Percentiles rank a stretch among this genome's conserved stretches.
These are phyloP conservation scores for Cruciata laevipes DNA, from an alignment of 257 asterid species.

Conservation along the genomic window DNA sequence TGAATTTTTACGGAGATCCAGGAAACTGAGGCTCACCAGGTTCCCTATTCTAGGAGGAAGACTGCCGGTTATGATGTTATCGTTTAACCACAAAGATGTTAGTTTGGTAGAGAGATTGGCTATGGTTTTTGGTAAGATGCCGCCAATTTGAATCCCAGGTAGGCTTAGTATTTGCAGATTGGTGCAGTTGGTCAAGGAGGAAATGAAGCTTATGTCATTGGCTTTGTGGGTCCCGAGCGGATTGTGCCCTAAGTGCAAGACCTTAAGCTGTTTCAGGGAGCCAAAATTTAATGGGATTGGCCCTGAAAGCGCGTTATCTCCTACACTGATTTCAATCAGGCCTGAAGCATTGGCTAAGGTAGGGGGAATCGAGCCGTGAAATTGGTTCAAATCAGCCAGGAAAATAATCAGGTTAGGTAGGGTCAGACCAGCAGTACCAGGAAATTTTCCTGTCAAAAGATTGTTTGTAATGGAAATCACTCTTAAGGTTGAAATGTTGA, in stretches of 20 bases:
- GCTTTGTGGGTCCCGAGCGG: constrained; percentile 21
- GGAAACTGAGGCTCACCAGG: constrained; percentile 15
- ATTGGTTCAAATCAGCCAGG: constrained; percentile 13
- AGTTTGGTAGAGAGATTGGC: constrained; percentile 32
- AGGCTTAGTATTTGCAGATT: constrained; percentile 18
- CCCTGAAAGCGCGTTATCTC: constrained; percentile 20
- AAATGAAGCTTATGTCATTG: constrained; percentile 24
- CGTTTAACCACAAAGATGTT: constrained; percentile 14
- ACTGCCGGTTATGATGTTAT: constrained; percentile 25
- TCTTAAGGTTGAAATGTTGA: constrained; percentile 14
- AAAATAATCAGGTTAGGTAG: constrained; percentile 7
- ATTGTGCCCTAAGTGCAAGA: constrained; percentile 19
- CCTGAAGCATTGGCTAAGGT: constrained; percentile 20
- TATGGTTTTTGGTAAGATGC: constrained; percentile 22
- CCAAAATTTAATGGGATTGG: constrained; percentile 18
- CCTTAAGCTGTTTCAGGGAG: constrained; percentile 13
- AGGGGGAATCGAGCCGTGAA: constrained; percentile 17
- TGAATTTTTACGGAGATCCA: constrained; percentile 17
- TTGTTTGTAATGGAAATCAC: constrained; percentile 12
- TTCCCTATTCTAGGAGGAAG: constrained; percentile 24
- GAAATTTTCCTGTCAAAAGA: constrained; percentile 12
- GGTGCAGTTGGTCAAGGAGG: constrained; percentile 30
- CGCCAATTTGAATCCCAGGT: constrained; percentile 18
- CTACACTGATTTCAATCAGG: constrained; percentile 7
- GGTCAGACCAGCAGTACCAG: constrained; percentile 7